Conservation (phyloP, 495 filamentous ascomycete species). For the Terfezia boudieri region DNA sequence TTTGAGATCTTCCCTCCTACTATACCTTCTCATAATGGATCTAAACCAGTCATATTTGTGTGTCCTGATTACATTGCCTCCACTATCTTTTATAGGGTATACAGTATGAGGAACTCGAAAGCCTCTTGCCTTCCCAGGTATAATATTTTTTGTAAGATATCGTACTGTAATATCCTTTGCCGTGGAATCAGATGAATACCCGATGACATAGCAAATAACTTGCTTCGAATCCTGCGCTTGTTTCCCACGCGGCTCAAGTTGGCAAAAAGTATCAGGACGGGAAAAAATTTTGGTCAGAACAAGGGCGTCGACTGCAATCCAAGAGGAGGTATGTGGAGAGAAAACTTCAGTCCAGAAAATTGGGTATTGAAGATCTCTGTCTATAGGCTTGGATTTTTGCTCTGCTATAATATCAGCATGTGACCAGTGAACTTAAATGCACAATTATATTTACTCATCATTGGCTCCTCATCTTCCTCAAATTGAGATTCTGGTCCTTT, state of each 20-base stretch:
- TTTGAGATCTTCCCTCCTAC: slow-evolving; percentile 4
- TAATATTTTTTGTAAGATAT: slow-evolving; percentile 63
- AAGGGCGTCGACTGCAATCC: slow-evolving; percentile 55
- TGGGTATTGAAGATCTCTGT: slow-evolving; percentile 55
- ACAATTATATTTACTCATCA: too few relatives aligned
- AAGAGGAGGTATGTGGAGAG: slow-evolving; percentile 54
- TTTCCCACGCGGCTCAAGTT: slow-evolving; percentile 60
- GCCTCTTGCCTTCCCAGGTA: slow-evolving; percentile 83
- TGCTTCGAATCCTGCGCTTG: slow-evolving; percentile 71
- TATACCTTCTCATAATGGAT: slow-evolving; percentile 49
- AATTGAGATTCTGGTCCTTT: background rate
- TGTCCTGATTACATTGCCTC: slow-evolving; percentile 45
- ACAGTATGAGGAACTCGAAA: slow-evolving; percentile 55
- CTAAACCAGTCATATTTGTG: slow-evolving; percentile 77
- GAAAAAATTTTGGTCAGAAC: slow-evolving; percentile 43
- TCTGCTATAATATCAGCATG: too few relatives aligned
- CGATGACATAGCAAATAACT: slow-evolving; percentile 78
- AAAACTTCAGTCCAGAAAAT: slow-evolving; percentile 86
- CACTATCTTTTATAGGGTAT: slow-evolving; percentile 48
- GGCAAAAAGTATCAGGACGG: slow-evolving; percentile 42
- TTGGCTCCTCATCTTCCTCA: too few relatives aligned
- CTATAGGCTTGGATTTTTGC: slow-evolving; percentile 20
- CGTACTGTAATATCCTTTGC: slow-evolving; percentile 90
- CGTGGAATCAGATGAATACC: slow-evolving; percentile 60
- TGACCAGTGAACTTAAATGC: too few relatives aligned